A percentile compares a stretch with the other conserved stretches of the same genome.
Evolutionary conservation across 2,329 filamentous ascomycete genomes (phyloP).

Genomic region (Hypomyces rosellus): DNA sequence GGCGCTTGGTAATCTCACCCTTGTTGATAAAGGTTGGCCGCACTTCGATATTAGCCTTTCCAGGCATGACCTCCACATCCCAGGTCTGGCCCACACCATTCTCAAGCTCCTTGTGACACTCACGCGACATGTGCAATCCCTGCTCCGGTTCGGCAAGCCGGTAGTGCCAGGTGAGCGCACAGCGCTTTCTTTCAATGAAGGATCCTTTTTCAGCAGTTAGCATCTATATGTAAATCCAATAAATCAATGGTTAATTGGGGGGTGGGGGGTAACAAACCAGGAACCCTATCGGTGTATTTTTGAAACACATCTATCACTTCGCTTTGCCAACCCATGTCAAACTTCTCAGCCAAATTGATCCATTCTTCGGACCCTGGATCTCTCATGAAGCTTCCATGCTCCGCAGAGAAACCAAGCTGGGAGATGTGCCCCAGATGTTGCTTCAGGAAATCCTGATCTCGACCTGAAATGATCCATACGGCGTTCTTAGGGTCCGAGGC

Average conservation of each 20-base stretch:
- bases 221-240: neutral
- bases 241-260: neutral
- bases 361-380: constrained; percentile 70
- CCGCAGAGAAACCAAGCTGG: constrained; percentile 86
- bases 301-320: constrained; percentile 82
- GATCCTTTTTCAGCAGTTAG: constrained; percentile 50
- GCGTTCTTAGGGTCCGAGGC: constrained; percentile 74
- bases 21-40: constrained; percentile 98
- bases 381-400: constrained; percentile 93
- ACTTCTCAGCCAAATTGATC: constrained; percentile 81
- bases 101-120: constrained; percentile 78
- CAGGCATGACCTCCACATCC: constrained; percentile 94
- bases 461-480: constrained; percentile 98
- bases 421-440: constrained; percentile 89
- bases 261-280: constrained; percentile 48
- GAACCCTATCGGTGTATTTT: constrained; percentile 79
- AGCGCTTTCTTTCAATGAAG: constrained; percentile 90
- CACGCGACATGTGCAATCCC: constrained; percentile 69
- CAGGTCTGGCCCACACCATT: constrained; percentile 68
- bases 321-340: constrained; percentile 88
- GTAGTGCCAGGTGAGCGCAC: constrained; percentile 96
- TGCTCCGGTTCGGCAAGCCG: constrained; percentile 83
- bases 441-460: constrained; percentile 85
- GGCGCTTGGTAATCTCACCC: constrained; percentile 82
- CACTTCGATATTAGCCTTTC: constrained; percentile 95